These are phyloP conservation scores for Graphilbum sp. DNA, from an alignment of 2,329 filamentous ascomycete species.

Conservation along the genomic window DNA sequence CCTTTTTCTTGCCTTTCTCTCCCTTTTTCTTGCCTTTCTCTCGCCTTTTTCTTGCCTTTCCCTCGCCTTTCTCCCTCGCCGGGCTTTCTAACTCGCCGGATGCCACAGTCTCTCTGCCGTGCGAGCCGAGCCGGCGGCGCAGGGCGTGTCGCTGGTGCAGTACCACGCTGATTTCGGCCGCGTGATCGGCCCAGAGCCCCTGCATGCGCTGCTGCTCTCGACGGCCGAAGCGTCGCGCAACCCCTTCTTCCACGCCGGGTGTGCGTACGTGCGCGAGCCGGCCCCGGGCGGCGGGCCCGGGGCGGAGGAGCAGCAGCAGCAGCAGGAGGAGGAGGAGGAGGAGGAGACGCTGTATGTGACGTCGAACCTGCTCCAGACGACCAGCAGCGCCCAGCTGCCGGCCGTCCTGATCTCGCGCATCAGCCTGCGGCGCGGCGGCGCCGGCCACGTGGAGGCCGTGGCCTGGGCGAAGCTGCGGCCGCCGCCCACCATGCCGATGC, in stretches of 20 bases:
- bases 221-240: conserved; percentile 22
- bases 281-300: neutral
- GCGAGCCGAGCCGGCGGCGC: neutral
- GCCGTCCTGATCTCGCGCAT: conserved; percentile 28
- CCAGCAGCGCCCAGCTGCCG: conserved; percentile 20
- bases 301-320: neutral
- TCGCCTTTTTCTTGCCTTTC: too few relatives aligned
- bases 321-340: too few relatives aligned
- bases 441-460: conserved; percentile 14
- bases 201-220: conserved; percentile 24
- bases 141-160: conserved; percentile 16
- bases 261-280: conserved; percentile 20
- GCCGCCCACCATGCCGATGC: conserved; percentile 26
- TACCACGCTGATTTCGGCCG: conserved; percentile 20
- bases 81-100: too few relatives aligned
- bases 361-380: conserved; percentile 24
- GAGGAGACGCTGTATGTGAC: conserved; percentile 27
- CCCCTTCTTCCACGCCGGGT: conserved; percentile 29
- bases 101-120: too few relatives aligned
- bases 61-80: too few relatives aligned
- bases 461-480: conserved; percentile 26
- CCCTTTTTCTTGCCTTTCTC: too few relatives aligned
- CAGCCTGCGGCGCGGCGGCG: conserved; percentile 14
- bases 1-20: too few relatives aligned
- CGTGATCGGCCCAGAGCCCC: conserved; percentile 18